Base-by-base conservation (phyloP, 2,329 filamentous ascomycete species). In the Beauveria sp. region DNA sequence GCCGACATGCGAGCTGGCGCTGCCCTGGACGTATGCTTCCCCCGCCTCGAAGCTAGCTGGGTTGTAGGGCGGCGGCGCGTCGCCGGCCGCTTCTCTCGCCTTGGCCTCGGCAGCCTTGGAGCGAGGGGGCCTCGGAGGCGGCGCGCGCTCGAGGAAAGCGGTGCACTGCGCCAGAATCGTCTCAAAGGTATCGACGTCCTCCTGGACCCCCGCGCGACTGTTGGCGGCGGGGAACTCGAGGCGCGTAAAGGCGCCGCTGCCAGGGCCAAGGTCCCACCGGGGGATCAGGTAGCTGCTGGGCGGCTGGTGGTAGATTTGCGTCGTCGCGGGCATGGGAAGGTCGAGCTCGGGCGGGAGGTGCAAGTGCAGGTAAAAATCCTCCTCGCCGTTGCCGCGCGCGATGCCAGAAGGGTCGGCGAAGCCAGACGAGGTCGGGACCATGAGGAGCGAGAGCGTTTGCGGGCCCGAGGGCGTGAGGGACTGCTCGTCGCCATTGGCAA, bases 91-190 rank as follows among this genome's bases (percentile, higher is more conserved):
- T 61, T 73, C 70, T 24, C 72, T 75, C 4, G 77, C 73, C 68
- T 79, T 79, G 26, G 68, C 67, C 50, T 67, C 55, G 34, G 70
- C 66, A 6, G 71, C 71, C 67, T 75, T 70, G 63, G 54, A 53
- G 51, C 58, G 67, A 63, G 67, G 67, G 30, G 70, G 63, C 64
- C 74, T 77, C 10, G 84, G 86, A 7, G 90, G 85, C 46, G 87
- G 80, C 10, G 90, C 88, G 50, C 92, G 86, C 74, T 97, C 93
- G 5, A 96, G 83, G 73, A 99, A 97, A 2, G 93, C 91, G 2
- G 93, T 97, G 75, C 93, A 97, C 76, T 97, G 92, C n/a, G 93
- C 93, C 55, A 97, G 81, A 65, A 97, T 97, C 3, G 93, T 97
- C 79, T 97, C 93, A 70, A 97, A 97, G 0, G 93, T 97, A 71